Evolutionary conservation across 495 filamentous ascomycete species (phyloP).

Genomic region (Penicillium salamii): DNA sequence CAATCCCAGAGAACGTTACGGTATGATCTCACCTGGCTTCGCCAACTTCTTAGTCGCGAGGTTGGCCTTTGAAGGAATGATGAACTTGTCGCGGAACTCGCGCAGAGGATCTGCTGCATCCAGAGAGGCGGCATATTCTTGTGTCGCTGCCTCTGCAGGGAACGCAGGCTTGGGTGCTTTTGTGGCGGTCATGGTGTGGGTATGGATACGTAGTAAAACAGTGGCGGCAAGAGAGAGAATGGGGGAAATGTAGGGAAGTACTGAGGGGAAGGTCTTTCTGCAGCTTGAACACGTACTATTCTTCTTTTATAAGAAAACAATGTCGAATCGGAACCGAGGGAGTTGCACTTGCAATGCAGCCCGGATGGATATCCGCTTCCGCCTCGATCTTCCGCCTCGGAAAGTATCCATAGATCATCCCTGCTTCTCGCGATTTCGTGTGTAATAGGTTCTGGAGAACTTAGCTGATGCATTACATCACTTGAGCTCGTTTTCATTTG

Average conservation of each 20-base stretch:
- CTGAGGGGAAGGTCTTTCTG: neutral
- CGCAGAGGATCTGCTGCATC: conserved; percentile 68
- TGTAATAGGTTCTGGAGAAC: too few relatives aligned
- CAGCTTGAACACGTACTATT: neutral
- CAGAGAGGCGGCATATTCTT: conserved; percentile 59
- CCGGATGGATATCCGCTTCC: conserved; percentile 28
- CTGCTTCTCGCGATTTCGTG: too few relatives aligned
- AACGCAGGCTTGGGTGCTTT: conserved; percentile 31
- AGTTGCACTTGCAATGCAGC: conserved; percentile 6
- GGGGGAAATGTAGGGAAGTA: neutral
- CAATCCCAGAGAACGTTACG: too few relatives aligned
- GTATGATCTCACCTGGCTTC: conserved; percentile 35
- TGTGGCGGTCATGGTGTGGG: conserved; percentile 14
- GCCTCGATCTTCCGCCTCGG: conserved; percentile 19
- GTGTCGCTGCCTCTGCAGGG: conserved; percentile 33
- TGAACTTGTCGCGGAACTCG: conserved; percentile 70
- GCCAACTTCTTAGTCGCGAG: conserved; percentile 64
- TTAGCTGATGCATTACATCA: too few relatives aligned
- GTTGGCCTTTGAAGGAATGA: conserved; percentile 78
- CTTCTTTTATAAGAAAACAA: neutral
- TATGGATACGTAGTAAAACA: too few relatives aligned
- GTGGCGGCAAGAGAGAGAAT: too few relatives aligned
- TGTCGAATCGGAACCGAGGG: conserved; percentile 6
- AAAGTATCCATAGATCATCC: too few relatives aligned
- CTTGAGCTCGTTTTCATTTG: too few relatives aligned